Percentiles rank a stretch among this genome's conserved stretches.
Conservation (phyloP, 2,329 filamentous ascomycete genomes). For the Amylocarpus encephaloides region DNA sequence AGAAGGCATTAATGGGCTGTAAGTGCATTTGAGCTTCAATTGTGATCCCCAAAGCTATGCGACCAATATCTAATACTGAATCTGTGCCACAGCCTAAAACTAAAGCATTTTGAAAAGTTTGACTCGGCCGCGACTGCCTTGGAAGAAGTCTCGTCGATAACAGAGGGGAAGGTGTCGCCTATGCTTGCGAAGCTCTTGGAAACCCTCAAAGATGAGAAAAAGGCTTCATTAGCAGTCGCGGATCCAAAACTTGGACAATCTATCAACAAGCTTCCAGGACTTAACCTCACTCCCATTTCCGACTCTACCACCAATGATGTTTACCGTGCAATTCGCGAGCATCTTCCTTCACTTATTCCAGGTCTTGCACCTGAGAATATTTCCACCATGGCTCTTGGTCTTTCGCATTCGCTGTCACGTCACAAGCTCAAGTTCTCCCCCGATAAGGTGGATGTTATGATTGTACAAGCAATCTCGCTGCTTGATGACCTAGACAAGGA, state of each 20-base stretch:
- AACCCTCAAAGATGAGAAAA: slow-evolving; percentile 94
- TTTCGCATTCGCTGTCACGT: slow-evolving; percentile 91
- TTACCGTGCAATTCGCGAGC: slow-evolving; percentile 88
- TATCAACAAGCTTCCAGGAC: slow-evolving; percentile 84
- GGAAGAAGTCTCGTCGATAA: slow-evolving; percentile 80
- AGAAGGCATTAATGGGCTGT: slow-evolving; percentile 83
- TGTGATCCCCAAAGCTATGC: slow-evolving; percentile 1
- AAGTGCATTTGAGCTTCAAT: slow-evolving; percentile 38
- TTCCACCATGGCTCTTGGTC: slow-evolving; percentile 89
- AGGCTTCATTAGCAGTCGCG: slow-evolving; percentile 87
- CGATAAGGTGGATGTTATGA: slow-evolving; percentile 99
- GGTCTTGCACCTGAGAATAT: slow-evolving; percentile 80
- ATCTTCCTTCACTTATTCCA: slow-evolving; percentile 84
- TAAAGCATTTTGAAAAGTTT: slow-evolving; percentile 97
- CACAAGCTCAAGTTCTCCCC: slow-evolving; percentile 99
- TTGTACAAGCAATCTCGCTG: slow-evolving; percentile 91
- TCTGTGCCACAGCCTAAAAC: slow-evolving; percentile 60
- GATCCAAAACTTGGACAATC: slow-evolving; percentile 88
- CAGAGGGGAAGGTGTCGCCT: slow-evolving; percentile 91
- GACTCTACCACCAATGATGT: slow-evolving; percentile 80
- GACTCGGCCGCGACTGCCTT: slow-evolving; percentile 86
- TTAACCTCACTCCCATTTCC: slow-evolving; percentile 78
- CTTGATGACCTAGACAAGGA: slow-evolving; percentile 98
- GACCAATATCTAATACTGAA: slow-evolving; percentile 16
- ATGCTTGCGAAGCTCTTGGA: slow-evolving; percentile 78